phyloP scores from a whole-genome alignment of 2,329 filamentous ascomycete species.

The Eurotiales sp. region DNA sequence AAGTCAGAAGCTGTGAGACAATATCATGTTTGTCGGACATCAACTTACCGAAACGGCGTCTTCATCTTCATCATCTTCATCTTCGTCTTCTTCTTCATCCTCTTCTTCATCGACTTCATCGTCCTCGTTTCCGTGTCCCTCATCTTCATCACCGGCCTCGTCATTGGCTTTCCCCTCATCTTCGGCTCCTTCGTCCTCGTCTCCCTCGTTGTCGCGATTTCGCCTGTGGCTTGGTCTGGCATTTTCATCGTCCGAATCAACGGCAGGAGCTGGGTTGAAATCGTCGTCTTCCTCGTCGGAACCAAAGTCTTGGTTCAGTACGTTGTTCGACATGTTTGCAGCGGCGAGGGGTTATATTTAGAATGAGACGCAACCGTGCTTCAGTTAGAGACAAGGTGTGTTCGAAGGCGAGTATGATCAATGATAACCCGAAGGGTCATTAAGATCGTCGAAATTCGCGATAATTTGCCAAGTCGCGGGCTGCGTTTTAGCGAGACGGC shows the following conservation, averaged over 20 bases:
- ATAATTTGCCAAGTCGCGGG: too few relatives aligned
- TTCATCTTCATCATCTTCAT: conserved; percentile 60
- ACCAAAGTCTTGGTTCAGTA: conserved; percentile 50
- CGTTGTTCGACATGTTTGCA: conserved; percentile 35
- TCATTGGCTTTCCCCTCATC: conserved; percentile 33
- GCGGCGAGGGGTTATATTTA: not conserved
- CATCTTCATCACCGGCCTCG: conserved; percentile 45
- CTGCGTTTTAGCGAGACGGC: not conserved
- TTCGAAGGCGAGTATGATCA: not conserved
- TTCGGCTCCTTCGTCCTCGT: conserved; percentile 35
- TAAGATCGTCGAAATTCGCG: not conserved
- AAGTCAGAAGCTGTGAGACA: not conserved
- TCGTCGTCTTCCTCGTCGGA: conserved; percentile 73
- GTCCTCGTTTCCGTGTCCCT: conserved; percentile 57
- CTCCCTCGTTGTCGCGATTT: conserved; percentile 44
- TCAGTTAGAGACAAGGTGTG: too few relatives aligned
- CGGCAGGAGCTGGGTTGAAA: conserved; percentile 78
- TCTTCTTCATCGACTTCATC: conserved; percentile 49
- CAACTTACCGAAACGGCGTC: conserved; percentile 48
- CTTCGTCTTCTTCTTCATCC: conserved; percentile 52
- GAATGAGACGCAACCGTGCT: too few relatives aligned
- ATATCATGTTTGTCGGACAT: not conserved
- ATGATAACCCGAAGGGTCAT: not conserved
- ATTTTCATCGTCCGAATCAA: conserved; percentile 62
- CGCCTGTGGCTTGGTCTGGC: conserved; percentile 29